These are phyloP conservation scores for Fusarium sororula DNA, from an alignment of 2,329 filamentous ascomycete genomes.

Conservation along the genomic window DNA sequence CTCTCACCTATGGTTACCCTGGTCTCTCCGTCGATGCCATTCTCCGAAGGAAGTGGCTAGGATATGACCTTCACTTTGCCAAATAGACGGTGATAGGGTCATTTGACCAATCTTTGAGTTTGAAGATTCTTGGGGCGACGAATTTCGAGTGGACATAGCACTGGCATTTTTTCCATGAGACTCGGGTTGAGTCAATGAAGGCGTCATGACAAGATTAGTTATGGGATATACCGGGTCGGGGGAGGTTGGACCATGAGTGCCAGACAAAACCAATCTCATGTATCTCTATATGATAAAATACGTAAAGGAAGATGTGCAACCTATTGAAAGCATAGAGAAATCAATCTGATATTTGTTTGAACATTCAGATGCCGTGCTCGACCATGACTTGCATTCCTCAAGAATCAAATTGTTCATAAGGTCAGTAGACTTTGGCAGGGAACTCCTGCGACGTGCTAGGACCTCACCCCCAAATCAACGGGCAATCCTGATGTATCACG, in stretches of 20 bases:
- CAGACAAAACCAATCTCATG: conserved; percentile 19
- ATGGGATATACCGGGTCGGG: background rate
- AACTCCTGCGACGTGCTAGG: background rate
- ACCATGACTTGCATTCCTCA: background rate
- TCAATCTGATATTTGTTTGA: conserved; percentile 13
- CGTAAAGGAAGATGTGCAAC: background rate
- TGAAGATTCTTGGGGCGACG: background rate
- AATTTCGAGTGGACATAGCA: background rate
- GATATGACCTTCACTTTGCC: conserved; percentile 97
- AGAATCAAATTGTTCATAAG: background rate
- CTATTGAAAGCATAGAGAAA: conserved; percentile 13
- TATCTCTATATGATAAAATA: conserved; percentile 19
- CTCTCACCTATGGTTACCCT: conserved; percentile 93
- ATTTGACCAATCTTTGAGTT: background rate
- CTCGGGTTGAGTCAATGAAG: background rate
- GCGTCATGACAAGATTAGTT: background rate
- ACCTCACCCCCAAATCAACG: background rate
- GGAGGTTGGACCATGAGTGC: conserved; percentile 16
- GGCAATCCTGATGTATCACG: background rate
- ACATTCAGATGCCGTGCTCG: background rate
- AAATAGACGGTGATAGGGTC: conserved; percentile 68
- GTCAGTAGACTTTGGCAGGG: background rate
- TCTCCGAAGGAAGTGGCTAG: conserved; percentile 89
- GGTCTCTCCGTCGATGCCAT: conserved; percentile 84
- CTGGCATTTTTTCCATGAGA: background rate